Percentiles rank a stretch among this genome's conserved stretches.
Conservation (phyloP, 441 rosid species). For the Dalechampia spathulata region DNA sequence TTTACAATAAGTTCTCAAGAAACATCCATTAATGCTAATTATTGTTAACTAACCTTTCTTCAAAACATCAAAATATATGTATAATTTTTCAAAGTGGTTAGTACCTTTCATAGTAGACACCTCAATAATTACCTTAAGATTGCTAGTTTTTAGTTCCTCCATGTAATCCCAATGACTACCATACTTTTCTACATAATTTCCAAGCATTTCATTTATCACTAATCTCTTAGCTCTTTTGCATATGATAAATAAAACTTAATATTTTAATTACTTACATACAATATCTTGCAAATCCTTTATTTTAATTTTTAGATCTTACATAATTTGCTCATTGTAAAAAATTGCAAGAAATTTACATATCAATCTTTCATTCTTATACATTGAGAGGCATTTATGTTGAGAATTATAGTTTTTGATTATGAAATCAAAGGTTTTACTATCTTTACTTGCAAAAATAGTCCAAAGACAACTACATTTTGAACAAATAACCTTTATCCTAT, state of each 20-base stretch:
- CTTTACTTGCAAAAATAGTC: neutral
- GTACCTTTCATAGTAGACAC: too few relatives aligned
- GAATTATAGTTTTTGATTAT: neutral
- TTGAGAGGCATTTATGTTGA: too few relatives aligned
- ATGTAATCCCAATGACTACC: neutral
- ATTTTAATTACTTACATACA: neutral
- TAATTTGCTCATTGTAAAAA: neutral
- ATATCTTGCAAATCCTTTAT: neutral
- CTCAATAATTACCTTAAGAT: neutral
- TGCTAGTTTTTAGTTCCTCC: neutral
- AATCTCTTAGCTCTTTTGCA: too few relatives aligned
- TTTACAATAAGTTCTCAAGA: neutral
- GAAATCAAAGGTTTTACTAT: neutral
- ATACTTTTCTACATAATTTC: too few relatives aligned
- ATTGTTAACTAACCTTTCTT: neutral
- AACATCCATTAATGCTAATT: neutral
- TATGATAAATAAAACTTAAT: neutral
- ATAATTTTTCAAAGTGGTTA: too few relatives aligned
- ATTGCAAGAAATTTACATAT: too few relatives aligned
- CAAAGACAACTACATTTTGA: neutral
- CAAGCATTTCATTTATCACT: too few relatives aligned
- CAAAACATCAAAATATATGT: neutral
- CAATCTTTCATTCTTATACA: neutral
- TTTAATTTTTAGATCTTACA: neutral
- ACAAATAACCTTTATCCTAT: neutral